Base-by-base conservation (phyloP, 164 flowering plant genomes). In the Chimonanthus salicifolius region DNA sequence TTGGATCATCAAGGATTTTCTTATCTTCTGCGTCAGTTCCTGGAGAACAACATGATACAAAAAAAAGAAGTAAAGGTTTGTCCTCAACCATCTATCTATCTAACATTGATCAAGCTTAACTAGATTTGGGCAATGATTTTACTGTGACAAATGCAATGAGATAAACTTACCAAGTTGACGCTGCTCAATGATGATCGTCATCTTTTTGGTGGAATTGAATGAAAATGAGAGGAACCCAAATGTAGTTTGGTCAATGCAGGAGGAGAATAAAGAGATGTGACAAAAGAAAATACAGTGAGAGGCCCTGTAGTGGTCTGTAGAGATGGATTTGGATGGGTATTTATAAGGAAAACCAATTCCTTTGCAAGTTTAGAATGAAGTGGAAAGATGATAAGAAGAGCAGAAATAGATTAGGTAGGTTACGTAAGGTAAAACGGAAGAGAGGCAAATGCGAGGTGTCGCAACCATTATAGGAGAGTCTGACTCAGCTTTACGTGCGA, bases 141-240 rank as follows among this genome's bases (percentile, higher is more conserved):
- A 0, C n/a, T n/a, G n/a, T 11, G 9, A 54, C 11, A 54, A 54
- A 11, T 54, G 9, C n/a, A 6, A 21, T 46, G n/a, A n/a, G 33
- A 33, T 33, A 33, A 66, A 16, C 43, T 21, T 74, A 80, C 85
- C 85, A 47, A 73, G 16, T 18, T 78, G 72, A 47, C 79, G 82
- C 62, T 80, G 81, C 65, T 82, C 81, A 66, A 80, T 62, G 72
- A 67, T 66, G 70, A 80, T 78, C 4, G 85, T 82, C 85, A 82
- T 82, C 64, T 64, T 76, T 46, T 46, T n/a, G 33, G 2, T n/a
- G 64, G 15, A 54, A 2, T 54, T 11, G 13, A 9, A 54, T 54
- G 13, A 71, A 33, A 15, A 8, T 44, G 44, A 2, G 47, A 6
- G 49, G 15, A 45, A 46, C 47, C 66, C 16, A 63, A 63, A 63